Conservation (phyloP, 202 grass and related monocot genomes). For the Hordeum pubiflorum region DNA sequence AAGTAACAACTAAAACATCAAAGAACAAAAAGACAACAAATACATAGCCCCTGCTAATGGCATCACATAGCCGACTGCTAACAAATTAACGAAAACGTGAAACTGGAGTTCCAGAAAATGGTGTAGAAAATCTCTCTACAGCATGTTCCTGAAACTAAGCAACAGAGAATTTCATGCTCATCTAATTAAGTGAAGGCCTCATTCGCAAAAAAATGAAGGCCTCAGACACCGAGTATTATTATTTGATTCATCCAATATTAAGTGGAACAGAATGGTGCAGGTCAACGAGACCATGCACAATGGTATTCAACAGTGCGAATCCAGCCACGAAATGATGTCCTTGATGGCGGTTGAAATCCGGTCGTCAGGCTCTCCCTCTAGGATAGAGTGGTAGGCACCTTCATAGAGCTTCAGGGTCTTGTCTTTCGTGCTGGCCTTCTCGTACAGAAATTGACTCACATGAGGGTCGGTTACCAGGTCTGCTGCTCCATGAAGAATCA, state of each 20-base stretch:
- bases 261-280: neutral
- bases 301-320: slow-evolving; percentile 45
- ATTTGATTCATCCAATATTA: neutral
- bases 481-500: slow-evolving; percentile 93
- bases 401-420: slow-evolving; percentile 87
- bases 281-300: neutral
- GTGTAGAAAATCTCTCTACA: neutral
- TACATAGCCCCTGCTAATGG: neutral
- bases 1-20: neutral
- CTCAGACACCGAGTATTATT: neutral
- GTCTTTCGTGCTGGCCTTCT: slow-evolving; percentile 64
- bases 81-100: neutral
- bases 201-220: neutral
- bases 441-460: slow-evolving; percentile 69
- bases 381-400: slow-evolving; percentile 61
- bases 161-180: neutral
- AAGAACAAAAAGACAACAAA: neutral
- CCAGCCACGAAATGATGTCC: slow-evolving; percentile 87
- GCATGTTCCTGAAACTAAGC: slow-evolving; percentile 4
- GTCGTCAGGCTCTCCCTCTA: slow-evolving; percentile 84
- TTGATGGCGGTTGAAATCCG: slow-evolving; percentile 58
- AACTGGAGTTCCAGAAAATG: neutral
- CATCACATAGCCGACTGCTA: neutral
- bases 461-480: slow-evolving; percentile 87
- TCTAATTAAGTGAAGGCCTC: neutral